Evolutionary conservation across 495 filamentous ascomycete species (phyloP), one percentile per base, ranked within the genome.

Genomic region (Mytilinidion resinicola): DNA sequence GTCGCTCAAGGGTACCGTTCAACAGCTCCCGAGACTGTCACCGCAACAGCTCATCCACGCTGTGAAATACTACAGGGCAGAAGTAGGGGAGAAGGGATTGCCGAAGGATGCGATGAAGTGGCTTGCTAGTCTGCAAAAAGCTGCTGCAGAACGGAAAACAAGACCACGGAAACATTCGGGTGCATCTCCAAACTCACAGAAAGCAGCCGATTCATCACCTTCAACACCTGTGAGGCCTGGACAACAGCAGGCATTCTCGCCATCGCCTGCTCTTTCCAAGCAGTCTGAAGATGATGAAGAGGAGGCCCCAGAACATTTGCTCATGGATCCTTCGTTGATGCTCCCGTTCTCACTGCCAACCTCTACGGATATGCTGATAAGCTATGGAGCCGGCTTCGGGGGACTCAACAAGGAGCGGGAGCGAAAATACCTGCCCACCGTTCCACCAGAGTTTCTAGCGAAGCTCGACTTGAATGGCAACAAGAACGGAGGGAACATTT

Each of bases 311-410:
- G 80, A 89, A 49, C 77, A 85, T 53, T 72, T 96, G 30, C 82
- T 96, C 38, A 73, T 97, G 25, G 91, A 97, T 67, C 89, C 92
- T 15, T 86, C 91, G 10, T 76, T 95, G 39, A 96, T 96, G 81
- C 80, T 99, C 25, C 95, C 95, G 0, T 99, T 99, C 69, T 85
- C 85, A 35, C 77, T 99, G 19, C 93, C 93, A 0, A 96, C 93
- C 5, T 95, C 91, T 57, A 96, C 92, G 14, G 93, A 97, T 70
- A 97, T 99, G 93, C 78, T 96, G 60, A 80, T 99, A 38, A 91
- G 83, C 62, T 99, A 93, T 66, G 93, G 93, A 9, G 92, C 95
- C 30, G 93, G 93, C 11, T 90, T 96, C 62, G 93, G 93, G 4
- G 93, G 93, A 0, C 78, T 91, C 30, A 96, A 99, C 71, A 80